Evolutionary conservation across 2,329 filamentous ascomycete species (phyloP).

Genomic region (Tolypocladium endophyticum): DNA sequence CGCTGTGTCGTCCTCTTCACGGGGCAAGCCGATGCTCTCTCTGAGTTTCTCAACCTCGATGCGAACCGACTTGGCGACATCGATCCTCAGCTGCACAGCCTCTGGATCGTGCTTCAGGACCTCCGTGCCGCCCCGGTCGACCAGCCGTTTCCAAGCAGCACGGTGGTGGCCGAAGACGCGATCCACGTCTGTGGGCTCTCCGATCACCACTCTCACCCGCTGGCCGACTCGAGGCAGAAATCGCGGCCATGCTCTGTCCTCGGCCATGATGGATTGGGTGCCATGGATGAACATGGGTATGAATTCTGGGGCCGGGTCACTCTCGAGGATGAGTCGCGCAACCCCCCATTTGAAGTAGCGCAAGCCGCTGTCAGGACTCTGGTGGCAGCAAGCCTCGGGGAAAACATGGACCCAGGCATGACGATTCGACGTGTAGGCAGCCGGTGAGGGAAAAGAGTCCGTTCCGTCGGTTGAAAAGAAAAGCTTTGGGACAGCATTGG

Average conservation of each 20-base stretch:
- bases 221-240: conserved; percentile 69
- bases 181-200: conserved; percentile 65
- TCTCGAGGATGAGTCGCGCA: conserved; percentile 81
- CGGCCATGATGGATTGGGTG: conserved; percentile 78
- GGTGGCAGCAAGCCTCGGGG: conserved; percentile 89
- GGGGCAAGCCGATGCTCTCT: conserved; percentile 55
- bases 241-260: conserved; percentile 67
- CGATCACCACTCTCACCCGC: conserved; percentile 64
- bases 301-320: conserved; percentile 76
- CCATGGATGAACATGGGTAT: conserved; percentile 94
- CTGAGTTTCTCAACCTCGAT: conserved; percentile 73
- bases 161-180: conserved; percentile 69
- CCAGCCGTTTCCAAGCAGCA: conserved; percentile 60
- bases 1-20: conserved; percentile 69
- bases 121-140: conserved; percentile 38
- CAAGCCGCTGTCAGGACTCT: conserved; percentile 66
- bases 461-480: conserved; percentile 55
- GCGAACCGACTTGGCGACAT: conserved; percentile 69
- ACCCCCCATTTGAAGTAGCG: conserved; percentile 99
- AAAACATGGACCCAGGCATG: conserved; percentile 91
- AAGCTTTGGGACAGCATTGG: conserved; percentile 36
- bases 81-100: conserved; percentile 59
- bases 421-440: conserved; percentile 57
- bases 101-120: conserved; percentile 38
- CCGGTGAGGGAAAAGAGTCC: conserved; percentile 61